Percentiles rank a stretch among this genome's conserved stretches.
Conservation (phyloP, 306 rosid genomes). For the Quercus engelmannii region DNA sequence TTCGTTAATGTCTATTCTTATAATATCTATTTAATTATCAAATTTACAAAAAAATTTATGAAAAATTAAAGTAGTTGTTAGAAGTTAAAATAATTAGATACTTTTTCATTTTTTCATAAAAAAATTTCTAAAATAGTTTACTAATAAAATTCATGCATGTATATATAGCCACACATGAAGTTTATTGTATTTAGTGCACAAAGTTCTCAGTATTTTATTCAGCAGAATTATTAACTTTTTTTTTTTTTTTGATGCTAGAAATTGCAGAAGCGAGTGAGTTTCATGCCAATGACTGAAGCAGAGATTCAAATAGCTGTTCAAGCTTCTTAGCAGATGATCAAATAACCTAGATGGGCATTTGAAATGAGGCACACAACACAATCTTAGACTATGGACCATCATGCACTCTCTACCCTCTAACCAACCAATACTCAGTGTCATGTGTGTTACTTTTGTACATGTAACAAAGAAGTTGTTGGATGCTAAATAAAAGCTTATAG, state of each 20-base stretch:
- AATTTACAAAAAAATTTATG: too few species aligned
- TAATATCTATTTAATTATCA: too few species aligned
- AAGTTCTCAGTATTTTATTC: too few species aligned
- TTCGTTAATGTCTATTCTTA: too few species aligned
- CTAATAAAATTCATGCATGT: too few species aligned
- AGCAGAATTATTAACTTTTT: too few species aligned
- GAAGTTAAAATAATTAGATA: too few species aligned
- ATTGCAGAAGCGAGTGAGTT: constrained; percentile 86
- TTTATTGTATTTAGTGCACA: too few species aligned
- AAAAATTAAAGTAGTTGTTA: too few species aligned
- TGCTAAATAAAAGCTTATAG: background rate
- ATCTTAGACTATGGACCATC: background rate
- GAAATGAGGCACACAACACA: constrained; percentile 6
- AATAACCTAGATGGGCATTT: background rate
- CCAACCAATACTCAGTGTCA: background rate
- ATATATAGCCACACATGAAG: too few species aligned
- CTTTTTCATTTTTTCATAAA: too few species aligned
- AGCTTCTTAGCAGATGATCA: constrained; percentile 24
- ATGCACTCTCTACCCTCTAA: background rate
- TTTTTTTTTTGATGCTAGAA: background rate
- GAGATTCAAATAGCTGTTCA: constrained; percentile 47
- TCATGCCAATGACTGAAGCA: constrained; percentile 53
- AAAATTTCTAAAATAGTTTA: too few species aligned
- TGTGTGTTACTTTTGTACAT: background rate
- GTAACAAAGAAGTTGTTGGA: background rate